phyloP scores from a whole-genome alignment of 108 stramenopile species.

The Nannochloropsis gaditana region DNA sequence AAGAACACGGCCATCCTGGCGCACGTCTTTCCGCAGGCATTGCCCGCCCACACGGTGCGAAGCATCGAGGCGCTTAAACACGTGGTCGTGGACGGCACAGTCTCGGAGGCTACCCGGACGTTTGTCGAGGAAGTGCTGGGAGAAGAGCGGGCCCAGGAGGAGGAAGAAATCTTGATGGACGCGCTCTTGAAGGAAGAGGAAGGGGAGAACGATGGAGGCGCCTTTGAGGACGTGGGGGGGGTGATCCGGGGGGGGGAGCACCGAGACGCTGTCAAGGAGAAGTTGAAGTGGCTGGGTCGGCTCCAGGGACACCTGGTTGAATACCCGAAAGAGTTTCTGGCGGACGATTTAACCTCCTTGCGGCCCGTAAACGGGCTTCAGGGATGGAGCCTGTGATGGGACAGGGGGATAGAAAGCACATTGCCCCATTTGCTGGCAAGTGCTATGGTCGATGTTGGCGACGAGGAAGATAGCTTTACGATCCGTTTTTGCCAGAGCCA shows the following conservation, averaged over 20 bases:
- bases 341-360: neutral
- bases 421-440: too few species aligned
- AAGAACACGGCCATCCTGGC: neutral
- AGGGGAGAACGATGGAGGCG: neutral
- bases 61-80: neutral
- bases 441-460: too few species aligned
- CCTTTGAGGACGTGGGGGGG: neutral
- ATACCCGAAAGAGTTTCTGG: constrained; percentile 17
- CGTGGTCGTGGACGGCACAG: neutral
- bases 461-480: too few species aligned
- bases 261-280: neutral
- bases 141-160: neutral
- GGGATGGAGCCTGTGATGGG: neutral
- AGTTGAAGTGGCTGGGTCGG: neutral
- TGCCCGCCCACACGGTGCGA: neutral
- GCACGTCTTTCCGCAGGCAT: neutral
- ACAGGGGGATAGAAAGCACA: neutral
- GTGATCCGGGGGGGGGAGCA: neutral
- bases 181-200: neutral
- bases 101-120: neutral
- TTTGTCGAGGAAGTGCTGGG: neutral
- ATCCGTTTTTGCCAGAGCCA: neutral
- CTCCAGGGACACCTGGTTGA: neutral
- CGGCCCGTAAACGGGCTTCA: neutral
- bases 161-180: neutral